Base-by-base conservation (phyloP, 2,329 filamentous ascomycete genomes). In the Botryotinia narcissicola region DNA sequence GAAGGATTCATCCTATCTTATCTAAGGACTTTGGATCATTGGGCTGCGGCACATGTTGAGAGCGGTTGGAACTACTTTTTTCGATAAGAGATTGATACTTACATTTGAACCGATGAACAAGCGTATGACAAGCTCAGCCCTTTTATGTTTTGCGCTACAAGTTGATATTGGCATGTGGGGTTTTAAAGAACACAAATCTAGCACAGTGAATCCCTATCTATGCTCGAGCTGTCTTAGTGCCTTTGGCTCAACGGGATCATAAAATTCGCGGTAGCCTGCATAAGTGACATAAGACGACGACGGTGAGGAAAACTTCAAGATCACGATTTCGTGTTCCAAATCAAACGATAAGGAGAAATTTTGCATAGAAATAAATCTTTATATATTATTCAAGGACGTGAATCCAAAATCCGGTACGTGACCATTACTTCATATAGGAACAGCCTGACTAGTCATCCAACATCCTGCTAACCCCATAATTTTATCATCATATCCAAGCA, bases 401-500 rank as follows among this genome's bases (percentile, higher is more conserved):
- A 42, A 57, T 42, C 48, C 35, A 2, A 42, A 42, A 42, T 68
- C 48, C 29, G 66, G 66, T 54, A 42, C n/a, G 18, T 57, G 48
- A 10, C 25, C 48, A 68, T 68, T 57, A 48, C 46, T 57, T 57
- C 51, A 7, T 57, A 29, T 57, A 57, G 51, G 29, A 68, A 54
- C n/a, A 42, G 35, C 18, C 35, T 3, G 48, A 25, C 10, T 25
- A 57, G 48, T 29, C 64, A 68, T 68, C 18, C 48, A 57, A 57
- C n/a, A 68, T 57, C 66, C 66, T 57, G 35, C 25, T 10, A 54
- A 16, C 25, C 22, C 64, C 64, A 37, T n/a, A 40, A 54, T n/a
- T 54, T 51, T 37, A 64, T 54, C 64, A 67, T 57, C 46, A 54
- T 54, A 67, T 67, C 48, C 66, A 68, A 68, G 66, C 48, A 57